Conservation (phyloP, 2,329 filamentous ascomycete species). For the Verruconis gallopava region DNA sequence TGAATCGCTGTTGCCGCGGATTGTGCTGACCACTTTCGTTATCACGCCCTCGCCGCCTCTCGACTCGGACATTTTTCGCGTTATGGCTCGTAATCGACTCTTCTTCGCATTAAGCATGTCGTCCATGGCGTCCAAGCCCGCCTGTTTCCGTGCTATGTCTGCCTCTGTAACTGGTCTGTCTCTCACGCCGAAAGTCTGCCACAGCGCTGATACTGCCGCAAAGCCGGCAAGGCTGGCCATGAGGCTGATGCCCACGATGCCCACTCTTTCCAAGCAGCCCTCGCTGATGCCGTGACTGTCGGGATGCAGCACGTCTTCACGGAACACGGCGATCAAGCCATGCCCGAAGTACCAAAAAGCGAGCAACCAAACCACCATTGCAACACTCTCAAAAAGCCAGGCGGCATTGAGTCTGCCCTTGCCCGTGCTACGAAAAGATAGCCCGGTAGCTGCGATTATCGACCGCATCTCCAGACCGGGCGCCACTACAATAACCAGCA, state of each 20-base stretch:
- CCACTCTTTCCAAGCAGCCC: constrained; percentile 52
- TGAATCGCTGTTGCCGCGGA: constrained; percentile 49
- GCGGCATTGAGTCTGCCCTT: constrained; percentile 46
- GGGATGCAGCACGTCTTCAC: constrained; percentile 23
- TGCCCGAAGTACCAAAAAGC: constrained; percentile 65
- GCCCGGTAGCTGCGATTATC: constrained; percentile 43
- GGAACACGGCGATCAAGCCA: constrained; percentile 43
- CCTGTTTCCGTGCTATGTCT: constrained; percentile 64
- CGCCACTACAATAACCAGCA: constrained; percentile 60
- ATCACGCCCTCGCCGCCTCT: constrained; percentile 45
- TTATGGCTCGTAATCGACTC: constrained; percentile 55
- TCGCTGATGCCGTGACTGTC: constrained; percentile 37
- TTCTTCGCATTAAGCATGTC: constrained; percentile 69
- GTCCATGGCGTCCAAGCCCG: constrained; percentile 62
- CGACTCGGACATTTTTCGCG: constrained; percentile 46
- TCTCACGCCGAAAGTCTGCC: constrained; percentile 65
- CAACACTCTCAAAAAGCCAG: constrained; percentile 49
- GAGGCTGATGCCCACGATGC: constrained; percentile 70
- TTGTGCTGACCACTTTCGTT: constrained; percentile 58
- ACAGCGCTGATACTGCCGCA: constrained; percentile 74
- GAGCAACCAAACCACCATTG: constrained; percentile 57
- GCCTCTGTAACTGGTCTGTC: constrained; percentile 55
- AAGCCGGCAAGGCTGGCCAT: constrained; percentile 87
- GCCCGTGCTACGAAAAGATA: constrained; percentile 47
- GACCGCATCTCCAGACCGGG: constrained; percentile 69